Conservation (phyloP, 208 protist genomes). For the Porcisia hertigi region DNA sequence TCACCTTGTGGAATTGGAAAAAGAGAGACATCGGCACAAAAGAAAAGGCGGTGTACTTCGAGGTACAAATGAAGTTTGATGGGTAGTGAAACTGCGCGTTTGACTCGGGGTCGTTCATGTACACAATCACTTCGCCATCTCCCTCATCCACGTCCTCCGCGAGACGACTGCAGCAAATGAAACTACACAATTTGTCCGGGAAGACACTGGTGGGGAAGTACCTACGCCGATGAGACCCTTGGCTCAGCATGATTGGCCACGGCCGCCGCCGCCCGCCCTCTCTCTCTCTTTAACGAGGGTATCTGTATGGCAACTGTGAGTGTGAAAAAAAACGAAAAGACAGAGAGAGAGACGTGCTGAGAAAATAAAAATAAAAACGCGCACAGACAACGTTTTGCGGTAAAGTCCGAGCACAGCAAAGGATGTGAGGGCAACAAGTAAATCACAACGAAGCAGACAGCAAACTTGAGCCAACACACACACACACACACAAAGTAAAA, state of each 20-base stretch:
- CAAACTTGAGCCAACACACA: not conserved
- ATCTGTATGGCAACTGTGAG: not conserved
- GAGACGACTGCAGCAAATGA: slow-evolving; percentile 39
- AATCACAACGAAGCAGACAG: not conserved
- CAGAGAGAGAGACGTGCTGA: not conserved
- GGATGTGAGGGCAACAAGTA: no score
- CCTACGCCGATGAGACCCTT: slow-evolving; percentile 25
- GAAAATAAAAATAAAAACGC: slow-evolving; percentile 11
- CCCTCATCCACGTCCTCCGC: slow-evolving; percentile 39
- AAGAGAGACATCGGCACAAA: slow-evolving; percentile 94
- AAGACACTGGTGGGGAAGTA: slow-evolving; percentile 34
- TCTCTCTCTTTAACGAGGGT: no score
- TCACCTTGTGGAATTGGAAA: slow-evolving; percentile 92
- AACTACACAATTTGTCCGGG: slow-evolving; percentile 39
- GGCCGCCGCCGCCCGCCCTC: no score
- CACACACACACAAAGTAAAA: not conserved
- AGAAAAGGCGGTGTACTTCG: slow-evolving; percentile 91
- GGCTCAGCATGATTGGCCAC: slow-evolving; percentile 21
- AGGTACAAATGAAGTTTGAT: slow-evolving; percentile 92
- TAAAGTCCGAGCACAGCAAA: not conserved
- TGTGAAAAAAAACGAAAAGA: not conserved
- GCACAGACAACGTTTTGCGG: not conserved
- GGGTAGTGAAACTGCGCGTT: slow-evolving; percentile 74
- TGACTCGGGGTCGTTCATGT: slow-evolving; percentile 74
- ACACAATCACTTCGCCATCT: slow-evolving; percentile 63